Conservation (phyloP, 2,329 filamentous ascomycete genomes). For the Exophiala sideris region DNA sequence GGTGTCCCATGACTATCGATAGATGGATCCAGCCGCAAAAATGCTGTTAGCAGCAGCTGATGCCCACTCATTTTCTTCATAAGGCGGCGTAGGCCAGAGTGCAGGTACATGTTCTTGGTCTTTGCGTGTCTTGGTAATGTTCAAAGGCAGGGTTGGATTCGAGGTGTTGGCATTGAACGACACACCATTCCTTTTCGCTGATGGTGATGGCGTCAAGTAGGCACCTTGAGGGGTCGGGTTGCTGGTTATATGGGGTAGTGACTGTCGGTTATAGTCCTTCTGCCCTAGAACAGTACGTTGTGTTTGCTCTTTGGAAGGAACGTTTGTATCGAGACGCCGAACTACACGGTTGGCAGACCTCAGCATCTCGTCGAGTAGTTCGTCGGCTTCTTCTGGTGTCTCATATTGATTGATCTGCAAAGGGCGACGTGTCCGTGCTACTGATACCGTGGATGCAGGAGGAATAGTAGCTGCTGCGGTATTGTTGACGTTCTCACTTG, state of each 20-base stretch:
- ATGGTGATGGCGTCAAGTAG: constrained; percentile 73
- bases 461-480: constrained; percentile 60
- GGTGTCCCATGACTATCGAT: constrained; percentile 17
- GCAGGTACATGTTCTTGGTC: constrained; percentile 52
- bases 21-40: constrained; percentile 60
- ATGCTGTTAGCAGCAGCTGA: constrained; percentile 77
- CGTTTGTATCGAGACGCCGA: constrained; percentile 60
- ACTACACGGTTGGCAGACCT: constrained; percentile 72
- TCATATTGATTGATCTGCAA: constrained; percentile 79
- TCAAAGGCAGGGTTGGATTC: constrained; percentile 61
- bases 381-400: constrained; percentile 92
- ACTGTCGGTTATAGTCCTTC: constrained; percentile 29
- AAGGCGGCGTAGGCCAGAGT: constrained; percentile 94
- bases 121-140: constrained; percentile 60
- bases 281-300: constrained; percentile 36
- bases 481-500: constrained; percentile 37
- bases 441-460: too few relatives aligned
- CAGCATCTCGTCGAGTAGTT: constrained; percentile 85
- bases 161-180: constrained; percentile 62
- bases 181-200: constrained; percentile 75
- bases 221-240: constrained; percentile 33
- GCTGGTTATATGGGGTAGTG: constrained; percentile 34
- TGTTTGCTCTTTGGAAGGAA: constrained; percentile 42
- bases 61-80: constrained; percentile 91
- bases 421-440: constrained; percentile 72